Base-by-base conservation (phyloP, 192 early-diverging fungal species). In the Umbelopsis sp. region DNA sequence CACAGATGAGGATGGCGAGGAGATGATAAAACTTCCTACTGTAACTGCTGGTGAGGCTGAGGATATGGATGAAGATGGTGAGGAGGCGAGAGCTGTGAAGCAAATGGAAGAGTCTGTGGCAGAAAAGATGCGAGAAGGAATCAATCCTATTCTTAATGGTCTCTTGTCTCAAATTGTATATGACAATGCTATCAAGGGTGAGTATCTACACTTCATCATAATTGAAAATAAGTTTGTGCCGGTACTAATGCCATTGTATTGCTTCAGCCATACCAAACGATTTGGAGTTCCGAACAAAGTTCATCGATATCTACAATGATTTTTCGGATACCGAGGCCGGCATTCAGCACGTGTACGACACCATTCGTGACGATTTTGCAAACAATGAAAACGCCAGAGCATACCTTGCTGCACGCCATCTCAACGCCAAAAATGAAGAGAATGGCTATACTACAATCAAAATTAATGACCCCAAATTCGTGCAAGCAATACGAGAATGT, bases 181-280 rank as follows among this genome's bases (percentile, higher is more conserved):
- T 70, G 79, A 82, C 35, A 95, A 94, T 76, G 97, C 94, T 30
- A 89, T 97, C 61, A 74, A 84, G 55, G 87, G 87, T 88, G 72
- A 23, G 66, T 27, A 13, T 66, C 22, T 2, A 33, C 0, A 22
- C 23, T 66, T 25, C 25, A 22, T 27, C n/a, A 30, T 35, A 3
- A 46, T 16, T 20, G 3, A 8, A 12, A 6, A 0, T 0, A 49
- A 44, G 10, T 37, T 25, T n/a, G 22, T 44, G 45, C n/a, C 45
- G 20, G 30, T 46, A 47, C 51, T 55, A 47, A 15, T 47, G 21
- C 18, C 25, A 41, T 49, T 15, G 10, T 16, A 45, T 69, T 12
- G 9, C 58, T 41, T 13, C 49, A 86, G 81, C 86, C 9, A 88
- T 94, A 50, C 90, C 93, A 3, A 67, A 80, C 33, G 87, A 92